Percentiles rank a stretch among this genome's conserved stretches.
Evolutionary conservation across 1,284 basidiomycete species (phyloP).

Genomic region (Sanguinoderma infundibulare): DNA sequence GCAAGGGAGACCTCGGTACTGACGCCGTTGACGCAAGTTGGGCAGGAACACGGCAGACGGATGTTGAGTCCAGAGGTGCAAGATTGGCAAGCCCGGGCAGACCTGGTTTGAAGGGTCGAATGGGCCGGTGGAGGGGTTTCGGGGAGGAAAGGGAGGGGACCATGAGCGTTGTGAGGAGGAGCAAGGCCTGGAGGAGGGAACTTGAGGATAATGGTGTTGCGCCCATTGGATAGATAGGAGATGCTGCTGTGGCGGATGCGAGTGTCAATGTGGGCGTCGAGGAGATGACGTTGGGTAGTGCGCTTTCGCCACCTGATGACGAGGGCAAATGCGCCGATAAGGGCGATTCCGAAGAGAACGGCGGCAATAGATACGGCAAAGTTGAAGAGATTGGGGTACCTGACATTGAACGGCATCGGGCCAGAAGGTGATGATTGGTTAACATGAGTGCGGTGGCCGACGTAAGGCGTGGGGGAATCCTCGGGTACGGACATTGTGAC

Average conservation of each 20-base stretch:
- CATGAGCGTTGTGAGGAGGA: not conserved
- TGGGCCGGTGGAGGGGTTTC: not conserved
- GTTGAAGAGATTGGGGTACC: conserved; percentile 20
- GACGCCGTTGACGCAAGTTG: not conserved
- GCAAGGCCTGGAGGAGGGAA: not conserved
- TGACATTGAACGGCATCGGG: conserved; percentile 8
- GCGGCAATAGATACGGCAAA: conserved; percentile 20
- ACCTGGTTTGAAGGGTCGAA: not conserved
- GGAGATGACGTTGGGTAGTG: conserved; percentile 12
- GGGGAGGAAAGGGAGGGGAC: not conserved
- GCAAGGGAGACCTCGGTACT: not conserved
- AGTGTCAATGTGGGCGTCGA: conserved; percentile 16
- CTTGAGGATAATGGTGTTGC: not conserved
- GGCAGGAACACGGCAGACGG: not conserved
- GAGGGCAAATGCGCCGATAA: conserved; percentile 18
- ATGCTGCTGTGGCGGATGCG: conserved; percentile 15
- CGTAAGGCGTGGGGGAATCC: not conserved
- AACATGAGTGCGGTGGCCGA: not conserved
- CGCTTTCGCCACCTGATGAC: conserved; percentile 16
- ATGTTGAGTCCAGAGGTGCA: not conserved
- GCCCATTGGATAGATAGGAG: not conserved
- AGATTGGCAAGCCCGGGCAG: not conserved
- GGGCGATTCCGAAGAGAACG: conserved; percentile 16
- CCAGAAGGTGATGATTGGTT: conserved; percentile 7
- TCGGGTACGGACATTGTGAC: not conserved